These are phyloP conservation scores for Alternaria ethzedia DNA, from an alignment of 2,329 filamentous ascomycete species.

Conservation along the genomic window DNA sequence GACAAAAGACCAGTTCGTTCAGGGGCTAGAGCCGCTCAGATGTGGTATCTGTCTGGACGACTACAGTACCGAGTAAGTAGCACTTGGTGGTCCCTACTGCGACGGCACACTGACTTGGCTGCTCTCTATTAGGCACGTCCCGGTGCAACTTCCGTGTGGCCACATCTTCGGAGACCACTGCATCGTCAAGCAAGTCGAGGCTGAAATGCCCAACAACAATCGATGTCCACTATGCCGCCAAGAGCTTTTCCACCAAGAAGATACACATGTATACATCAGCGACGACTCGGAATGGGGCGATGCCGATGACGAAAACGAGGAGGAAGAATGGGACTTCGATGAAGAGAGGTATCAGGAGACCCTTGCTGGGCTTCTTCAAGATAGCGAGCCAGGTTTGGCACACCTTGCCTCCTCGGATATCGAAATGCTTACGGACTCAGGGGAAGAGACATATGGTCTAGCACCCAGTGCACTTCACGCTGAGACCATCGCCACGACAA, in stretches of 20 bases:
- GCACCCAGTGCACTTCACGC: background rate
- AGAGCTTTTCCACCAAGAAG: background rate
- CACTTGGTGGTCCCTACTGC: background rate
- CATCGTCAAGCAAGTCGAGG: background rate
- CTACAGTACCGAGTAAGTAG: background rate
- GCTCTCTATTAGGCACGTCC: background rate
- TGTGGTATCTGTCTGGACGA: slow-evolving; percentile 4
- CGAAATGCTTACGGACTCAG: background rate
- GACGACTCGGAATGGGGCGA: background rate
- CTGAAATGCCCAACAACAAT: background rate
- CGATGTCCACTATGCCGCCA: background rate
- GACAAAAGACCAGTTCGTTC: slow-evolving; percentile 5
- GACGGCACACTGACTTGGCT: background rate
- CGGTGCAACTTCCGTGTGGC: background rate
- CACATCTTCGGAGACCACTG: slow-evolving; percentile 7
- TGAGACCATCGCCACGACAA: background rate
- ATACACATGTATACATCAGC: background rate
- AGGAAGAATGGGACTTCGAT: background rate
- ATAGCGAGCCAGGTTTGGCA: background rate
- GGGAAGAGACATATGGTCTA: background rate
- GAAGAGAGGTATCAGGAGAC: background rate
- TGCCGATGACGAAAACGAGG: background rate
- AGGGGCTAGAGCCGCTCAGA: background rate
- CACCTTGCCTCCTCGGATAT: background rate
- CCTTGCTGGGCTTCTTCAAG: background rate